phyloP scores from a whole-genome alignment of 768 basidiomycete species.

The Astraeus odoratus region DNA sequence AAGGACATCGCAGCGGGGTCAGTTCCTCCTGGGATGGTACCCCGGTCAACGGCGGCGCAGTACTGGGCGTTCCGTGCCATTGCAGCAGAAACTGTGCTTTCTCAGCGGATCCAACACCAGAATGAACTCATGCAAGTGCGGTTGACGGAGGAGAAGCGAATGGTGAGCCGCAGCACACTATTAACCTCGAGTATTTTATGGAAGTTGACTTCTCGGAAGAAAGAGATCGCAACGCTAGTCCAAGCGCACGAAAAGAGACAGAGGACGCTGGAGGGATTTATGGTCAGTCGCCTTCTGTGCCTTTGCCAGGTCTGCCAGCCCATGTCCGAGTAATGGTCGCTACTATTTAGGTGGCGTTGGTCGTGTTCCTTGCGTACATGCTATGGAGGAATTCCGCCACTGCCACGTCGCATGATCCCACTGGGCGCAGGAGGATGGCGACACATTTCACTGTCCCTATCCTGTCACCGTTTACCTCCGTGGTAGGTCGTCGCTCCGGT shows the following conservation, averaged over 20 bases:
- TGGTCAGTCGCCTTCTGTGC: slow-evolving; percentile 34
- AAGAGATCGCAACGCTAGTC: slow-evolving; percentile 33
- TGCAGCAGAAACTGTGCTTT: slow-evolving; percentile 55
- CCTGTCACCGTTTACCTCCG: slow-evolving; percentile 71
- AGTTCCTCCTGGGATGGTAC: slow-evolving; percentile 14
- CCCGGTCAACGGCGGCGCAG: slow-evolving; percentile 35
- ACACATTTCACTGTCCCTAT: slow-evolving; percentile 72
- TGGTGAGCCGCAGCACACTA: slow-evolving; percentile 29
- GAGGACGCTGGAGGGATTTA: slow-evolving; percentile 40
- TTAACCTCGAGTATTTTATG: no score
- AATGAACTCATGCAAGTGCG: slow-evolving; percentile 40
- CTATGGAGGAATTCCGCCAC: slow-evolving; percentile 16
- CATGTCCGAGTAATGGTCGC: no score
- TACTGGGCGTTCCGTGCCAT: slow-evolving; percentile 68
- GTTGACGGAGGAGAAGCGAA: slow-evolving; percentile 36
- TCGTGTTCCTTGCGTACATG: slow-evolving; percentile 12
- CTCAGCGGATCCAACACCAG: slow-evolving; percentile 41
- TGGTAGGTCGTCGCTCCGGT: slow-evolving; percentile 35
- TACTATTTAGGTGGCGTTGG: slow-evolving; percentile 7
- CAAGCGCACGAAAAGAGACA: slow-evolving; percentile 43
- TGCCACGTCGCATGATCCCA: background rate
- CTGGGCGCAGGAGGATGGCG: slow-evolving; percentile 5
- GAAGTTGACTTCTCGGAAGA: slow-evolving; percentile 26
- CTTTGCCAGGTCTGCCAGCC: background rate
- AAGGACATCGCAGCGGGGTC: slow-evolving; percentile 8